Evolutionary conservation across 225 moss, liverwort and hornwort species (phyloP), one percentile per base, ranked within the genome.

Genomic region (Sphagnum tenellum): DNA sequence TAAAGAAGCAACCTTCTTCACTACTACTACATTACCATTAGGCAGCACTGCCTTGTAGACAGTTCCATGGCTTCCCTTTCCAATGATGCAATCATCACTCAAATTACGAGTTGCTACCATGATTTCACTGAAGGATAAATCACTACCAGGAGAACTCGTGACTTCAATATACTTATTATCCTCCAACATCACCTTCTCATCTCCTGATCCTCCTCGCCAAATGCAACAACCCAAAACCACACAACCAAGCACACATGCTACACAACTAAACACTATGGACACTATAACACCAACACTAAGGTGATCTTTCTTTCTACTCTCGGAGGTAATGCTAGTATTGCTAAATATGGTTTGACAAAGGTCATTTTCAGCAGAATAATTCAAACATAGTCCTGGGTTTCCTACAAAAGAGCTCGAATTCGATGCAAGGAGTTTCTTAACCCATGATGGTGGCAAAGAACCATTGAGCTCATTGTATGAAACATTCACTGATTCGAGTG

Each of bases 341-440:
- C 29, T 29, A 29, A 29, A 29, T 29, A 29, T 29, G 29, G 29
- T 29, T 29, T 29, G 29, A 29, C 29, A 29, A 29, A 29, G 62
- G 45, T 44, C n/a, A 9, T 69, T 71, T 14, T 29, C 29, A 29
- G 57, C 8, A 8, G 73, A 57, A 55, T 79, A 80, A 7, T 54
- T 74, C 53, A 88, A 47, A 75, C 88, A 88, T 71, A 88, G 66
- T 52, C 66, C 73, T 10, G 79, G 83, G 53, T 88, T 88, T 48
- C 79, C 88, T 3, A 67, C 56, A 55, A 88, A 85, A 56, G 72
- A 73, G 3, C 66, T 71, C 3, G 88, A 78, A 29, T 29, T 29
- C 64, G 69, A 75, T 61, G 4, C 53, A 48, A 53, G 55, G 44
- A 76, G 70, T 53, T 75, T 57, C 47, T 74, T 67, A 14, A 82